Conservation (phyloP, 345 rosid genomes). For the Populus nigra region DNA sequence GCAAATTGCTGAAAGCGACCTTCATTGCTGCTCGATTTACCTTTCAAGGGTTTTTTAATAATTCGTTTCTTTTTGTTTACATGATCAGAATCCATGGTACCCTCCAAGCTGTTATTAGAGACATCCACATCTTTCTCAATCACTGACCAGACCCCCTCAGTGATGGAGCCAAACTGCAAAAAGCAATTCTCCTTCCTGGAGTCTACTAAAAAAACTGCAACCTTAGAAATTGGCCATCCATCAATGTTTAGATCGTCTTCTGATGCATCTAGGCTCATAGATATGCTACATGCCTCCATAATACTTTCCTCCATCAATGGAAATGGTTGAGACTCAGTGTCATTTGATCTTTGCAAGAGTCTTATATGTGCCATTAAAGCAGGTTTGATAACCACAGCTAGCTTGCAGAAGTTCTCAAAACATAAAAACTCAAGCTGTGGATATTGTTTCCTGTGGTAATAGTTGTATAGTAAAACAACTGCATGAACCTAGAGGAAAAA, state of each 20-base stretch:
- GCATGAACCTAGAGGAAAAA: conserved; percentile 56
- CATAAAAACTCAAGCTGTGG: conserved; percentile 43
- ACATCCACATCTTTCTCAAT: conserved; percentile 54
- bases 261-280: conserved; percentile 47
- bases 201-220: conserved; percentile 62
- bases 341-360: conserved; percentile 38
- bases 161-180: conserved; percentile 44
- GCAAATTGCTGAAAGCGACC: conserved; percentile 45
- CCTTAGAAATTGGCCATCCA: conserved; percentile 57
- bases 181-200: conserved; percentile 46
- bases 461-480: conserved; percentile 71
- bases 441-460: conserved; percentile 59
- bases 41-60: conserved; percentile 21
- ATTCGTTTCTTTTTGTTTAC: conserved; percentile 36
- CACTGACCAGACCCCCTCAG: conserved; percentile 72
- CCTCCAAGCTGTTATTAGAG: conserved; percentile 22
- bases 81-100: conserved; percentile 14
- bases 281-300: conserved; percentile 68
- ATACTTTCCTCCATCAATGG: conserved; percentile 51
- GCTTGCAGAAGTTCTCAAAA: conserved; percentile 64
- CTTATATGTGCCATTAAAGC: conserved; percentile 46
- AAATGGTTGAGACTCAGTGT: conserved; percentile 36
- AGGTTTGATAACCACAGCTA: conserved; percentile 51
- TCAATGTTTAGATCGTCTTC: conserved; percentile 36
- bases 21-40: conserved; percentile 36